Evolutionary conservation across 805 yeast species (phyloP).

Genomic region (Torulaspora delbrueckii): DNA sequence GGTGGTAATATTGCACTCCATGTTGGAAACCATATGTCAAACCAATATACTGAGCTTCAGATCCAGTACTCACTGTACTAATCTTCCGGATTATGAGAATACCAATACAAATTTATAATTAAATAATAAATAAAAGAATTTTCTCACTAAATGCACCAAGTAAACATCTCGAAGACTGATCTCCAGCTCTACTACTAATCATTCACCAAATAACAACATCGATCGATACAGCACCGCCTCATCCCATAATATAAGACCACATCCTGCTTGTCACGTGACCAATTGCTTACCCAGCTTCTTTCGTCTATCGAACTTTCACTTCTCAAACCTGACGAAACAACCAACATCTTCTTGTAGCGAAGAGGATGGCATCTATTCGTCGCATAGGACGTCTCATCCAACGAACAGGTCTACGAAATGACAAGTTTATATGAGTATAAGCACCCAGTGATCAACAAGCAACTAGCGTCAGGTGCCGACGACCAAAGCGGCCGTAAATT

Average conservation of each 20-base stretch:
- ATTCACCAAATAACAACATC: no score
- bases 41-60: no score
- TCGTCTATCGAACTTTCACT: neutral
- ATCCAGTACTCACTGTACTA: no score
- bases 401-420: conserved; percentile 21
- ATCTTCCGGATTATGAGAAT: no score
- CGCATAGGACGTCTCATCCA: conserved; percentile 15
- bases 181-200: no score
- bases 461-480: conserved; percentile 26
- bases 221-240: neutral
- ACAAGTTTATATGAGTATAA: conserved; percentile 34
- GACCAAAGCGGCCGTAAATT: conserved; percentile 25
- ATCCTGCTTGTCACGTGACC: no score
- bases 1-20: no score
- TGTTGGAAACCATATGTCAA: no score
- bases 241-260: neutral
- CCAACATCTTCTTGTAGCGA: neutral
- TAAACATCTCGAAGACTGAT: no score
- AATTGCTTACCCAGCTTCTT: neutral
- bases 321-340: neutral
- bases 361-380: neutral
- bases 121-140: no score
- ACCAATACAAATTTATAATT: no score
- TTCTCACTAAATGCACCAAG: no score
- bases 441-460: conserved; percentile 34